A percentile compares a stretch with the other conserved stretches of the same genome.
Evolutionary conservation across 768 basidiomycete species (phyloP).

Genomic region (Flagelloscypha sp.): DNA sequence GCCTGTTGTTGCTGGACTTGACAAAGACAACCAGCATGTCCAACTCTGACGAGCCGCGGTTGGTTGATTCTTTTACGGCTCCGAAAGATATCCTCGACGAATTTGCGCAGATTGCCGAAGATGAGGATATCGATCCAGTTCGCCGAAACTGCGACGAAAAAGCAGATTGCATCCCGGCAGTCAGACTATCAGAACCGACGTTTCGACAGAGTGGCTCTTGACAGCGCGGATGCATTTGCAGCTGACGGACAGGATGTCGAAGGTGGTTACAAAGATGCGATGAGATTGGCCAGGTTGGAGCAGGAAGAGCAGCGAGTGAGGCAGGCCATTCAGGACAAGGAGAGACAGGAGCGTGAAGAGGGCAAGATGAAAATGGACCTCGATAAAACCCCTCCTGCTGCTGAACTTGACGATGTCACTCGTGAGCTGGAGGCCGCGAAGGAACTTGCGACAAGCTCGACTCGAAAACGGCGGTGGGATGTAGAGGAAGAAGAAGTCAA

Average conservation of each 20-base stretch:
- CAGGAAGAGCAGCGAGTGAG: slow-evolving; percentile 85
- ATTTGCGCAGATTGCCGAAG: slow-evolving; percentile 88
- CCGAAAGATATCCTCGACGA: slow-evolving; percentile 92
- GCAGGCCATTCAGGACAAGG: slow-evolving; percentile 83
- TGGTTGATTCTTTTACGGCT: slow-evolving; percentile 86
- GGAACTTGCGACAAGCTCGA: slow-evolving; percentile 34
- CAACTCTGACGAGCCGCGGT: slow-evolving; percentile 54
- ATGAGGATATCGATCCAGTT: slow-evolving; percentile 88
- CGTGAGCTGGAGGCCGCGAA: slow-evolving; percentile 52
- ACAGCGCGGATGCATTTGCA: slow-evolving; percentile 74
- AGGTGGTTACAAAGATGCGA: slow-evolving; percentile 93
- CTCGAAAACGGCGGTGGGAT: slow-evolving; percentile 81
- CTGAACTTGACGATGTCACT: slow-evolving; percentile 66
- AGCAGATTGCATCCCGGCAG: slow-evolving; percentile 90
- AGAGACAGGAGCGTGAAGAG: slow-evolving; percentile 66
- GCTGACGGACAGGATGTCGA: slow-evolving; percentile 59
- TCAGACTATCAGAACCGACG: slow-evolving; percentile 92
- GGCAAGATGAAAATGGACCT: slow-evolving; percentile 76
- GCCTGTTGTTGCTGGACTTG: no score
- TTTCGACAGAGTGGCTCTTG: slow-evolving; percentile 76
- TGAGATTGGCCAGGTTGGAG: slow-evolving; percentile 85
- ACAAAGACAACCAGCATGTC: no score
- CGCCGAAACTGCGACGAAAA: slow-evolving; percentile 85
- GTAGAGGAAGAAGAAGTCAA: no score
- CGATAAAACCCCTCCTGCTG: slow-evolving; percentile 86